Conservation (phyloP, 108 stramenopile genomes). For the Nitzschia sp. region DNA sequence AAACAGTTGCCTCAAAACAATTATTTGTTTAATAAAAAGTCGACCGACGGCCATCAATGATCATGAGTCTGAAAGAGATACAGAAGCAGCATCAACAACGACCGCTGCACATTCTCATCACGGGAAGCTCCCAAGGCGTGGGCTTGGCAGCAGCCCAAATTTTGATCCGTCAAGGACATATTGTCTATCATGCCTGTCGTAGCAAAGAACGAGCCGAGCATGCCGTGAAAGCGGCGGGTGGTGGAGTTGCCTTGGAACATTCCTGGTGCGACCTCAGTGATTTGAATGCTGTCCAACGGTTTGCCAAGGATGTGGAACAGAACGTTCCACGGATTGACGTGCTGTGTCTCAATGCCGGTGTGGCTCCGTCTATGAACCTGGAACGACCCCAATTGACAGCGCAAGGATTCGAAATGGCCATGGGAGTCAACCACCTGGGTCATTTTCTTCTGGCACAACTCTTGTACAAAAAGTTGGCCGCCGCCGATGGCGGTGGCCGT, state of each 20-base stretch:
- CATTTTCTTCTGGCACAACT: conserved; percentile 81
- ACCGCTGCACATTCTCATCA: conserved; percentile 17
- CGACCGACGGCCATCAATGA: no score
- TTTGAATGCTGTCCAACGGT: conserved; percentile 30
- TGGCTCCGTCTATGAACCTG: conserved; percentile 45
- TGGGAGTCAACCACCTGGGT: conserved; percentile 91
- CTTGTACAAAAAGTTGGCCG: conserved; percentile 25
- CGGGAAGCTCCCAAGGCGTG: conserved; percentile 42
- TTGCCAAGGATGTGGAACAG: conserved; percentile 16
- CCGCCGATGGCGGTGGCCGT: conserved; percentile 18
- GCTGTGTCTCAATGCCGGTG: conserved; percentile 65
- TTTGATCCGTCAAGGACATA: conserved; percentile 50
- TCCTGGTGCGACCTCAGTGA: conserved; percentile 52
- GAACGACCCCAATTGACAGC: conserved; percentile 40
- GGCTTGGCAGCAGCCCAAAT: conserved; percentile 60
- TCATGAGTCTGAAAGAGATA: neutral
- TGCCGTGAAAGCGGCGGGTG: conserved; percentile 30
- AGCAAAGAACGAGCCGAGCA: conserved; percentile 44
- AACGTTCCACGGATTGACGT: conserved; percentile 40
- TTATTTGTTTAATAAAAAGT: no score
- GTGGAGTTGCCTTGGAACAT: conserved; percentile 47
- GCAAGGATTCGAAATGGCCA: conserved; percentile 51
- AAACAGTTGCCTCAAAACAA: no score
- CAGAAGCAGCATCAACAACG: neutral
- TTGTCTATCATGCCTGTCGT: conserved; percentile 51